Conservation (phyloP, 345 rosid genomes). For the Melastoma malabathricum region DNA sequence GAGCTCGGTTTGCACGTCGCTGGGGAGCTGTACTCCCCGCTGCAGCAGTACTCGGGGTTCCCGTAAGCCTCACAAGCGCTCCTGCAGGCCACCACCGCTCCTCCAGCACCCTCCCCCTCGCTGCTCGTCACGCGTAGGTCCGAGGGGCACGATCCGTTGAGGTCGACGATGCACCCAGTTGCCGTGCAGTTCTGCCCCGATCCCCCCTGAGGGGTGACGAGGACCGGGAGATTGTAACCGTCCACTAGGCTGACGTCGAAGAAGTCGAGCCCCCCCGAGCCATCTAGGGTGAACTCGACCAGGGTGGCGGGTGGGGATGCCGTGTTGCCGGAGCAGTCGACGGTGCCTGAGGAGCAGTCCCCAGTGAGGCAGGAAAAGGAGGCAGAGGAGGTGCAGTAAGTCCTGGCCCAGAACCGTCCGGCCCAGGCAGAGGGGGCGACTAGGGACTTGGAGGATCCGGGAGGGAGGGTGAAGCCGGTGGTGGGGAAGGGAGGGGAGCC, state of each 20-base stretch:
- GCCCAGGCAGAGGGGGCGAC: conserved; percentile 82
- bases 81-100: conserved; percentile 51
- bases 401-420: conserved; percentile 90
- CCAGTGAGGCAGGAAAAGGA: conserved; percentile 70
- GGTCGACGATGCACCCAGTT: conserved; percentile 70
- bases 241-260: conserved; percentile 30
- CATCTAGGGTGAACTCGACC: conserved; percentile 55
- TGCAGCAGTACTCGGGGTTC: conserved; percentile 75
- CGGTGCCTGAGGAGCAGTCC: conserved; percentile 67
- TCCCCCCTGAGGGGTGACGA: conserved; percentile 41
- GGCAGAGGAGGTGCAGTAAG: conserved; percentile 57
- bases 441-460: conserved; percentile 41
- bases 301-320: conserved; percentile 81
- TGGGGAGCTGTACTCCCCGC: conserved; percentile 51
- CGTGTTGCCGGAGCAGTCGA: conserved; percentile 75
- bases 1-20: conserved; percentile 69
- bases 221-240: conserved; percentile 28
- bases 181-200: conserved; percentile 54
- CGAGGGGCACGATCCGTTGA: conserved; percentile 69
- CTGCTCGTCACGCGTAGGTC: conserved; percentile 54
- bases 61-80: conserved; percentile 90
- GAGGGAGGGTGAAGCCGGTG: conserved; percentile 69
- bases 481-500: conserved; percentile 49
- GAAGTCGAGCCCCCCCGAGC: conserved; percentile 16
- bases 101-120: conserved; percentile 14